Evolutionary conservation across 2,329 filamentous ascomycete genomes (phyloP).

Genomic region (Metarhizium brunneum): DNA sequence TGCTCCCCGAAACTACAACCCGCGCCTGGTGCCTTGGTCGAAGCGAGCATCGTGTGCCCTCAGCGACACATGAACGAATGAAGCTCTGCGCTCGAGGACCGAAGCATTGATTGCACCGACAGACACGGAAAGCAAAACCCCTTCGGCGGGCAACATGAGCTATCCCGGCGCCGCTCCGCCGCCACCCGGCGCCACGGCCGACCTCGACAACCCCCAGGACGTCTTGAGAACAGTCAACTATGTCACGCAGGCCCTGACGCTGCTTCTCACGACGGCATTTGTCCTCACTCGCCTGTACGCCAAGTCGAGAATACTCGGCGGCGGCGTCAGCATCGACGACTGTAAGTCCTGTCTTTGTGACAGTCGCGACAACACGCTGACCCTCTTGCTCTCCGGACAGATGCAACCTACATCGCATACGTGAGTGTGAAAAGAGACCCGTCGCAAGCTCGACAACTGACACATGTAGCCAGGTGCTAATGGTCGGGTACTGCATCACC

Average conservation of each 20-base stretch:
- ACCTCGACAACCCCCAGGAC: constrained; percentile 17
- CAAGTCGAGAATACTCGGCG: constrained; percentile 12
- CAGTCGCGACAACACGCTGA: neutral
- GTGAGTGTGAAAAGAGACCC: constrained; percentile 4
- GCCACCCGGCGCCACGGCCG: constrained; percentile 15
- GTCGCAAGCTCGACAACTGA: neutral
- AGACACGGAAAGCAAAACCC: neutral
- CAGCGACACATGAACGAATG: too few species aligned
- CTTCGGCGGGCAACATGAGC: constrained; percentile 1
- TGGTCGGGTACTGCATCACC: constrained; percentile 18
- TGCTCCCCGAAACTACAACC: too few species aligned
- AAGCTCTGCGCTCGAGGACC: neutral
- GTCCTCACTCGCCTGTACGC: constrained; percentile 16
- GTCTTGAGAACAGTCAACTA: constrained; percentile 17
- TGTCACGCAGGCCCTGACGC: constrained; percentile 18
- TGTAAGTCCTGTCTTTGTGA: constrained; percentile 12
- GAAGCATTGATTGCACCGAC: neutral
- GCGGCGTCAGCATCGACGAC: constrained; percentile 15
- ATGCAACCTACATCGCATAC: constrained; percentile 12
- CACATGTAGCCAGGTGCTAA: constrained; percentile 12
- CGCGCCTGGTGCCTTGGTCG: too few species aligned
- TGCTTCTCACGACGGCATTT: constrained; percentile 16
- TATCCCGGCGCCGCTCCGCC: constrained; percentile 14
- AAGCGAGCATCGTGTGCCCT: too few species aligned
- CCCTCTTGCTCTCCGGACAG: constrained; percentile 1